phyloP scores from a whole-genome alignment of 108 stramenopile genomes.

The Nannochloropsis gaditana region DNA sequence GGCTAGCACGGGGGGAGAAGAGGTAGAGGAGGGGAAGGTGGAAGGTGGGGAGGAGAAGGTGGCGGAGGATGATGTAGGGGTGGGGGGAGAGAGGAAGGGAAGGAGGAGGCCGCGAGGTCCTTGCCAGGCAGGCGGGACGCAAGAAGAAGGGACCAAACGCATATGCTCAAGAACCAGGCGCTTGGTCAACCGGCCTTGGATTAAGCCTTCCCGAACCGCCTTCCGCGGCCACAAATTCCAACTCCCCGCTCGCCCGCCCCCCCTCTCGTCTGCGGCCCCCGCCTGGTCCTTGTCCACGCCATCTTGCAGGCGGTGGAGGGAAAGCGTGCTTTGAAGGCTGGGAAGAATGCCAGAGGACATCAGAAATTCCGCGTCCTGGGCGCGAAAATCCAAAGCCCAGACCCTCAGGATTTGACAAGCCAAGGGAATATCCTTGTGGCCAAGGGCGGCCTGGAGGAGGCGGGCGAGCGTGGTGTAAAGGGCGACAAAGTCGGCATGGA shows the following conservation, averaged over 20 bases:
- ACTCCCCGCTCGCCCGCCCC: background rate
- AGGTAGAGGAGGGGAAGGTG: background rate
- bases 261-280: background rate
- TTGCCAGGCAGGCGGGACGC: background rate
- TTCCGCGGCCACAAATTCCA: background rate
- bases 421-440: background rate
- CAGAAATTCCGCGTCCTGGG: background rate
- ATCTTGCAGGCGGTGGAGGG: background rate
- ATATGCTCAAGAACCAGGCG: background rate
- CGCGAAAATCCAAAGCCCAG: background rate
- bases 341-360: background rate
- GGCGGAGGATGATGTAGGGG: background rate
- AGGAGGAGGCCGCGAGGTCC: background rate
- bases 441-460: background rate
- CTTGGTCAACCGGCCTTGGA: background rate
- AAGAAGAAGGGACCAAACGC: background rate
- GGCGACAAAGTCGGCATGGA: background rate
- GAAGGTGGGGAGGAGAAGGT: background rate
- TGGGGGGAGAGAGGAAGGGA: background rate
- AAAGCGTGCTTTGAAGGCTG: background rate
- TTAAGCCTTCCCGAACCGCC: background rate
- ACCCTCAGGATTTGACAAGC: background rate
- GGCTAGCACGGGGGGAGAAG: background rate
- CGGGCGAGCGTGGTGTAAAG: background rate
- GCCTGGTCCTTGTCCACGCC: background rate